These are phyloP conservation scores for Leishmania braziliensis DNA, from an alignment of 208 protist species.

Conservation along the genomic window DNA sequence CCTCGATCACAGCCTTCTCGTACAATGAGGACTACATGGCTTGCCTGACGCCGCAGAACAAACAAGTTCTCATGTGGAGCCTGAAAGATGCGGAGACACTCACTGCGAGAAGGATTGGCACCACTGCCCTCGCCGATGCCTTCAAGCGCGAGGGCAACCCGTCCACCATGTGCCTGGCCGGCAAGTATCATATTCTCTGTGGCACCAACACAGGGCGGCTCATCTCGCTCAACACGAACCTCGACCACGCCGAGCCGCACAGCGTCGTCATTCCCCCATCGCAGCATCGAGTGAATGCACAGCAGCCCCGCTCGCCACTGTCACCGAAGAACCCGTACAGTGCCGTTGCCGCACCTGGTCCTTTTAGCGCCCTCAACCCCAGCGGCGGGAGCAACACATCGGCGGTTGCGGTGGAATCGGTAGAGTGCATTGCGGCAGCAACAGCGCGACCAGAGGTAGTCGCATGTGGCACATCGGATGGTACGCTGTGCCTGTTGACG, in stretches of 20 bases:
- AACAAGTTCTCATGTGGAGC: conserved; percentile 56
- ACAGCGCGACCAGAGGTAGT: conserved; percentile 65
- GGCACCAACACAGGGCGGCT: conserved; percentile 75
- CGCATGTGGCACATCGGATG: conserved; percentile 78
- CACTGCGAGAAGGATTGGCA: conserved; percentile 43
- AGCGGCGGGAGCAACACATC: not conserved
- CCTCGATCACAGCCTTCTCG: conserved; percentile 63
- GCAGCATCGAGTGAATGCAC: conserved; percentile 23
- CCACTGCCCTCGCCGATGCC: conserved; percentile 27
- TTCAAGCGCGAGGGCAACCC: conserved; percentile 73
- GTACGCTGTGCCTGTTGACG: conserved; percentile 57
- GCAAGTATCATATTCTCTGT: conserved; percentile 79
- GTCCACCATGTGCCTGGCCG: conserved; percentile 72
- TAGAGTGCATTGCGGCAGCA: conserved; percentile 71
- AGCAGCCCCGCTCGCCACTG: conserved; percentile 18
- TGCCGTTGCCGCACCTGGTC: not conserved
- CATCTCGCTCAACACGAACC: conserved; percentile 78
- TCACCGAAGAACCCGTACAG: conserved; percentile 9
- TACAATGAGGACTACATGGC: conserved; percentile 86
- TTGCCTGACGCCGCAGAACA: conserved; percentile 51
- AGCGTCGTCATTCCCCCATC: conserved; percentile 39
- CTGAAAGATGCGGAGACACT: conserved; percentile 58
- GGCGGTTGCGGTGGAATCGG: conserved; percentile 33
- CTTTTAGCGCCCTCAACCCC: not conserved
- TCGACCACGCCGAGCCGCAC: conserved; percentile 49